Base-by-base conservation (phyloP, 1,284 basidiomycete species). In the Cronartium quercuum region DNA sequence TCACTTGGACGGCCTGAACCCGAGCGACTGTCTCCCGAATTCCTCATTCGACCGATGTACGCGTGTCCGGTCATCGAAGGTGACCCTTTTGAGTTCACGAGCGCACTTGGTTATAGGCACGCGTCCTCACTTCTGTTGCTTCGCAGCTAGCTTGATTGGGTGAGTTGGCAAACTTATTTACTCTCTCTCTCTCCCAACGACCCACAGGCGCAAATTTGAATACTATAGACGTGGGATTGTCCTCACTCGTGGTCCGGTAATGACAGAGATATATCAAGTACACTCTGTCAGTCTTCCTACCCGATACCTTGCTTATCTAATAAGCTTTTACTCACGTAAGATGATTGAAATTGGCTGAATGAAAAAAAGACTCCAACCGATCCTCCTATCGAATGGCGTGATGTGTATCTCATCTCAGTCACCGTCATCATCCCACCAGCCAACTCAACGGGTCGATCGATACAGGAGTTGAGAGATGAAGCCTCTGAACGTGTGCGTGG, bases 1-100 rank as follows among this genome's bases (percentile, higher is more conserved):
- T 66, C 64, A 29, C 57, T 61, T 2, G 71, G 71, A 41, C 64
- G 64, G 40, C 38, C 57, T 57, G 71, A 74, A 51, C 57, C 71
- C n/a, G 71, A 74, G 62, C 21, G 71, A n/a, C 29, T 74, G 12
- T 74, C 71, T n/a, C 71, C 71, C 24, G 71, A 74, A 4, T 74
- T 67, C 41, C 61, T 42, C 18, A 66, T 66, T 18, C n/a, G 71
- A n/a, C 71, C 71, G 3, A 38, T 34, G 13, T 60, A 74, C 71
- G 38, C 41, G 29, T 66, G 64, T 42, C 64, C 71, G 34, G 65
- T 74, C 55, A 13, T 66, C n/a, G 55, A 65, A 29, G 71, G 71
- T 3, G 57, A 74, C 37, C 71, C 71, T 18, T 57, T 74, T 57
- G 64, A 74, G 24, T 74, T 74, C 38, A 9, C 60, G 9, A 61